phyloP scores from a whole-genome alignment of 1,139 yeast species.

The Casaregolazyma lundiana region DNA sequence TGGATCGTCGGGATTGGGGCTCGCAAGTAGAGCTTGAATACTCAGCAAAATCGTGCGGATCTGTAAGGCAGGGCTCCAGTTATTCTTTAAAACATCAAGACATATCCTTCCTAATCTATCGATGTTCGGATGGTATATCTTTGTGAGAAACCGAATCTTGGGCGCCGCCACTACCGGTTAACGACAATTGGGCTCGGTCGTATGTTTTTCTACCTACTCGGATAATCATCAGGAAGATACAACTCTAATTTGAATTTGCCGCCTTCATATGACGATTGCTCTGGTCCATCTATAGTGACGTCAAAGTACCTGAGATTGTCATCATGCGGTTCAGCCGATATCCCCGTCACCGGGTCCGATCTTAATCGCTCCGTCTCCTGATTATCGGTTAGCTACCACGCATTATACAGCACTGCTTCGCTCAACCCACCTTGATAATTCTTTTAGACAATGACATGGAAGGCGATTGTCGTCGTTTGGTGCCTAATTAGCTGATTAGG shows the following conservation, averaged over 20 bases:
- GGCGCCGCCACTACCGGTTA: conserved; percentile 67
- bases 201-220: conserved; percentile 37
- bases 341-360: conserved; percentile 96
- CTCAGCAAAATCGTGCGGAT: conserved; percentile 90
- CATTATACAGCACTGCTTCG: not conserved
- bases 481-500: not conserved
- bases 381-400: not conserved
- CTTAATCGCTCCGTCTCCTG: conserved; percentile 87
- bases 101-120: conserved; percentile 94
- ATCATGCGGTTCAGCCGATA: conserved; percentile 86
- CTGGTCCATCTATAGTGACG: conserved; percentile 86
- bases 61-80: conserved; percentile 98
- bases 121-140: conserved; percentile 93
- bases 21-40: conserved; percentile 88
- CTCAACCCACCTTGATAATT: conserved; percentile 64
- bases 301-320: conserved; percentile 90
- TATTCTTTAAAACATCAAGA: conserved; percentile 84
- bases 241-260: conserved; percentile 75
- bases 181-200: not conserved
- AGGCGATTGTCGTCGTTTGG: not conserved
- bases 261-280: conserved; percentile 73
- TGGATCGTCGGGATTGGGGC: conserved; percentile 98
- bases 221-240: conserved; percentile 84
- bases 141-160: conserved; percentile 84
- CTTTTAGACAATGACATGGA: conserved; percentile 56